Evolutionary conservation across 2,329 filamentous ascomycete genomes (phyloP), one percentile per base, ranked within the genome.

Genomic region (Epichloe festucae): DNA sequence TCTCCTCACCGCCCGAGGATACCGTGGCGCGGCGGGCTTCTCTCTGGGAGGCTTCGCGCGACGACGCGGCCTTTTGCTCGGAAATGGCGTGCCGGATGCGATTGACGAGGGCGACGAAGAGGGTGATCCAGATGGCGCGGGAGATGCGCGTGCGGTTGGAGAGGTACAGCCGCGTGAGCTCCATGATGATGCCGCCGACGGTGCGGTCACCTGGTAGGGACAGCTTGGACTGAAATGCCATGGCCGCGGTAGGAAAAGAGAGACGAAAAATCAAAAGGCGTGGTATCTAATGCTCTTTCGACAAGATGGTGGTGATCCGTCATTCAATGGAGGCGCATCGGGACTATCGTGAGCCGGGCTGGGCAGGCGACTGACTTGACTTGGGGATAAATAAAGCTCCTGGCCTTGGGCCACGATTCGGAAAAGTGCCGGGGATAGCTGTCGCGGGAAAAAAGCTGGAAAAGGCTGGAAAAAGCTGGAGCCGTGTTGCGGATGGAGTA

Each of bases 21-120:
- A 66, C 81, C 61, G 68, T 77, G 62, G 63, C 81, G 67, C 65
- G 63, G 62, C 67, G 69, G 35, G 70, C 66, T 35, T 66, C 65
- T 56, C 75, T 72, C 59, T 74, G 70, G 58, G 81, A 78, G 5
- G 81, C 79, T 54, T 87, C 82, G 55, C 84, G 80, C 49, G 73
- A 73, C 1, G 86, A 85, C 2, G 89, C 87, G 15, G 87, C 87
- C 67, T 95, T 95, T 67, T 97, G 93, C 66, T 96, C 90, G 53
- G 86, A 84, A 63, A 97, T 85, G 60, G 91, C 90, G 78, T 89
- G 84, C 60, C 90, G 89, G 51, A 97, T 83, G 61, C 93, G 89
- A 67, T 95, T 90, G 54, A 84, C 75, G 54, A 95, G 80, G 46
- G 88, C 82, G 58, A 91, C 72, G 60, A 91, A 81, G 59, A 96